phyloP scores from a whole-genome alignment of 805 yeast genomes.

The Candida corydali region DNA sequence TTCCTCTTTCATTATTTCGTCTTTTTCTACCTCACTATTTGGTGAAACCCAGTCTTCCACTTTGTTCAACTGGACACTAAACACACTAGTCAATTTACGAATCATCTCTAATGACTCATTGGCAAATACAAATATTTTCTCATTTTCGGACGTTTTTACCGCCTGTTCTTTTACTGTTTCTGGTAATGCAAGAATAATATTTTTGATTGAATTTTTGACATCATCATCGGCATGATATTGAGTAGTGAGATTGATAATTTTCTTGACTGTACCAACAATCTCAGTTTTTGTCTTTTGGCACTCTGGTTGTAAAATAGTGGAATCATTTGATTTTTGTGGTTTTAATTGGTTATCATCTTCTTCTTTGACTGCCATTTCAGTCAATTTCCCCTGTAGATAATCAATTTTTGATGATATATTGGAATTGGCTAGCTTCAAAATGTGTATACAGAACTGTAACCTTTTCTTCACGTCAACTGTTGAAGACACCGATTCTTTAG shows the following conservation, averaged over 20 bases:
- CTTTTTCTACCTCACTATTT: slow-evolving; percentile 21
- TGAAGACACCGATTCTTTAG: slow-evolving; percentile 5
- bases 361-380: slow-evolving; percentile 39
- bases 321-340: slow-evolving; percentile 14
- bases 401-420: slow-evolving; percentile 66
- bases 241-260: slow-evolving; percentile 67
- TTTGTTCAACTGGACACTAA: slow-evolving; percentile 76
- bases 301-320: slow-evolving; percentile 8
- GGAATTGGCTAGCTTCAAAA: slow-evolving; percentile 75
- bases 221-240: slow-evolving; percentile 13
- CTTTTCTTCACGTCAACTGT: slow-evolving; percentile 63
- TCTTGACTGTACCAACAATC: slow-evolving; percentile 82
- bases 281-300: slow-evolving; percentile 63
- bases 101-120: slow-evolving; percentile 89
- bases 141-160: slow-evolving; percentile 32
- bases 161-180: slow-evolving; percentile 40
- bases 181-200: slow-evolving; percentile 73
- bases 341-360: slow-evolving; percentile 18
- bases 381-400: slow-evolving; percentile 50
- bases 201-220: slow-evolving; percentile 69
- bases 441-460: slow-evolving; percentile 72
- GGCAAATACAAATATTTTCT: slow-evolving; percentile 75
- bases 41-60: slow-evolving; percentile 81
- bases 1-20: slow-evolving; percentile 3
- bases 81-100: slow-evolving; percentile 72